Conservation (phyloP, 2,329 filamentous ascomycete genomes). For the Xylaria hypoxylon region DNA sequence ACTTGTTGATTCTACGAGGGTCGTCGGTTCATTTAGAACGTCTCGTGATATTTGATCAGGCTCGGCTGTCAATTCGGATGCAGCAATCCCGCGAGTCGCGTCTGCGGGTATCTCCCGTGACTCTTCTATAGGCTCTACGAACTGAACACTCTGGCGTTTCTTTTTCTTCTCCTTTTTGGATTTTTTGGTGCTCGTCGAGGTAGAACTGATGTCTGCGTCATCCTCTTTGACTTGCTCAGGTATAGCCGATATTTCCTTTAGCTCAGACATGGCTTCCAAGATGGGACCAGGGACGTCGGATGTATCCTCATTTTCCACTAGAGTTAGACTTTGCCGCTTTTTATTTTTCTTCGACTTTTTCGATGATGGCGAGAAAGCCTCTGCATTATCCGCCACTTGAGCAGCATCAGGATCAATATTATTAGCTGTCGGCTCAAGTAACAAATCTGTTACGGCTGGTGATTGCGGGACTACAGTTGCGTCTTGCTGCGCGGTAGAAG, state of each 20-base stretch:
- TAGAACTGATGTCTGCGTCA: constrained; percentile 25
- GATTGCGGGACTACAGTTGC: constrained; percentile 9
- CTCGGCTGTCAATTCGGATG: constrained; percentile 31
- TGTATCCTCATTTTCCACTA: constrained; percentile 29
- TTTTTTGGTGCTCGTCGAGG: constrained; percentile 34
- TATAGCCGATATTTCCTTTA: constrained; percentile 29
- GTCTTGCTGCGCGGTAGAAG: constrained; percentile 25
- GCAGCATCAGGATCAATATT: not conserved
- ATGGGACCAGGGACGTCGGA: constrained; percentile 13
- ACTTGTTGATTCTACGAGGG: not conserved
- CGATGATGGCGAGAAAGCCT: constrained; percentile 16
- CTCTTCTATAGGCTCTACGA: constrained; percentile 41
- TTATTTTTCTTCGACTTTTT: constrained; percentile 39
- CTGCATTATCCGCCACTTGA: constrained; percentile 15
- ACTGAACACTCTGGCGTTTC: constrained; percentile 45
- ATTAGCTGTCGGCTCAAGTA: constrained; percentile 17
- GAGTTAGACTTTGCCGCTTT: constrained; percentile 31
- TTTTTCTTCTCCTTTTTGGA: constrained; percentile 46
- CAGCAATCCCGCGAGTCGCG: constrained; percentile 10
- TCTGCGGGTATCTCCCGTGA: constrained; percentile 35
- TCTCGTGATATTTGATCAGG: constrained; percentile 25
- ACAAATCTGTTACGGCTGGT: constrained; percentile 21
- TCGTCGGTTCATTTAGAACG: constrained; percentile 1
- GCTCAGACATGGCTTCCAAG: constrained; percentile 34
- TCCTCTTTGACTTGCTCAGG: constrained; percentile 35